A percentile compares a stretch with the other conserved stretches of the same genome.
Conservation (phyloP, 345 rosid genomes). For the Hirschfeldia incana region DNA sequence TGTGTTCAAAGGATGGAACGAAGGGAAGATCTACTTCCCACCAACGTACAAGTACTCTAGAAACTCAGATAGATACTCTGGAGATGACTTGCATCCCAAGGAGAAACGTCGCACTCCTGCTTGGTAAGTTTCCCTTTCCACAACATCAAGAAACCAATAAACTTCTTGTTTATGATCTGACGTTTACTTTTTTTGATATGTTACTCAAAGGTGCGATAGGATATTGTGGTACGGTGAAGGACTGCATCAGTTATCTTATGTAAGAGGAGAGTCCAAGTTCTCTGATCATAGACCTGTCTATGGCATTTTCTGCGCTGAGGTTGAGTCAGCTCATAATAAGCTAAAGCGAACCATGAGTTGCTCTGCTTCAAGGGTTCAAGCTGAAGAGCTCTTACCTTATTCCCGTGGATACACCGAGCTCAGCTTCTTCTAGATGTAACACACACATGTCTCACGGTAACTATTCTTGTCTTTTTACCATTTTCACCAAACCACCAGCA, state of each 20-base stretch:
- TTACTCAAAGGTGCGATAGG: slow-evolving; percentile 76
- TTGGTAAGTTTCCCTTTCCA: slow-evolving; percentile 50
- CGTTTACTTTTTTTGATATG: background rate
- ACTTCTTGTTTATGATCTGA: slow-evolving; percentile 6
- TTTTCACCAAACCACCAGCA: background rate
- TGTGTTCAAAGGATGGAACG: slow-evolving; percentile 86
- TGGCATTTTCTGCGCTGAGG: slow-evolving; percentile 93
- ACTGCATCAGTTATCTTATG: slow-evolving; percentile 84
- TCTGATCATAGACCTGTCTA: slow-evolving; percentile 99
- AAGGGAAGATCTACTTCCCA: slow-evolving; percentile 95
- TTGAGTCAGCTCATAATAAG: slow-evolving; percentile 72
- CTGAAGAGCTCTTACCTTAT: slow-evolving; percentile 92
- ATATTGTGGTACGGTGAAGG: slow-evolving; percentile 98
- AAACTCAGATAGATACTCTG: slow-evolving; percentile 97
- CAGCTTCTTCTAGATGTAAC: slow-evolving; percentile 65
- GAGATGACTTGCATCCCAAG: slow-evolving; percentile 87
- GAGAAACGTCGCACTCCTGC: slow-evolving; percentile 99
- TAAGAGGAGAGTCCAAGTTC: slow-evolving; percentile 92
- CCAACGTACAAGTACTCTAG: slow-evolving; percentile 97
- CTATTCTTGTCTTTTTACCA: slow-evolving; percentile 4
- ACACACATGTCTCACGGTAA: slow-evolving; percentile 22
- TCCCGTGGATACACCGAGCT: slow-evolving; percentile 95
- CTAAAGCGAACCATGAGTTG: slow-evolving; percentile 79
- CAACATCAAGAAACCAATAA: background rate
- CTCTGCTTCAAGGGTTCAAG: slow-evolving; percentile 80